A percentile compares a stretch with the other conserved stretches of the same genome.
These are phyloP conservation scores for Blastobotrys attinorum DNA, from an alignment of 805 yeast genomes.

Conservation along the genomic window DNA sequence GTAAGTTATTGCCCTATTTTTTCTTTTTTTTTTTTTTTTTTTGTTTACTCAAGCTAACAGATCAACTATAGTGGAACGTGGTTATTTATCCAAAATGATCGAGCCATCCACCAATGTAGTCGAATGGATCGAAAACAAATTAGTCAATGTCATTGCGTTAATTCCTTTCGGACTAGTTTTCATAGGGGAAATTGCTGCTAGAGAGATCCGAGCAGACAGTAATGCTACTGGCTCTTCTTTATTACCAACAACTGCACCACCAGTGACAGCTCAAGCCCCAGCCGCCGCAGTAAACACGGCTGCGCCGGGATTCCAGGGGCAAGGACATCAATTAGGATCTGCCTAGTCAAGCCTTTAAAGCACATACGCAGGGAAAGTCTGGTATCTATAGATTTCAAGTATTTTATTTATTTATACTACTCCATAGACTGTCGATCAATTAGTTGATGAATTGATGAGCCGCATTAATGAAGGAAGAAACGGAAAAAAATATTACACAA, in stretches of 20 bases:
- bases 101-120: constrained; percentile 53
- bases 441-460: too few species aligned
- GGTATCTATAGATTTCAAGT: too few species aligned
- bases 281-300: too few species aligned
- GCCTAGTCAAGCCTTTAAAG: neutral
- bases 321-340: neutral
- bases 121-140: constrained; percentile 53
- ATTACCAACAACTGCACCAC: neutral
- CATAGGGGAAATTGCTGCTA: constrained; percentile 54
- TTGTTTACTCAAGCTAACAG: neutral
- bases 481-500: neutral
- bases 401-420: too few species aligned
- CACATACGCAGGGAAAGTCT: too few species aligned
- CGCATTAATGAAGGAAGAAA: too few species aligned
- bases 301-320: neutral
- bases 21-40: neutral
- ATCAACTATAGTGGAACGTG: constrained; percentile 38
- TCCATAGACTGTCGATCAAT: too few species aligned
- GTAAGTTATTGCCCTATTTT: too few species aligned
- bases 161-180: constrained; percentile 50
- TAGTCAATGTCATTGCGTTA: constrained; percentile 41
- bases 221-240: too few species aligned
- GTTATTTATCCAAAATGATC: constrained; percentile 46
- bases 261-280: neutral
- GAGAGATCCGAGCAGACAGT: constrained; percentile 32